These are phyloP conservation scores for Solanum pimpinellifolium DNA, from an alignment of 257 asterid genomes.

Conservation along the genomic window DNA sequence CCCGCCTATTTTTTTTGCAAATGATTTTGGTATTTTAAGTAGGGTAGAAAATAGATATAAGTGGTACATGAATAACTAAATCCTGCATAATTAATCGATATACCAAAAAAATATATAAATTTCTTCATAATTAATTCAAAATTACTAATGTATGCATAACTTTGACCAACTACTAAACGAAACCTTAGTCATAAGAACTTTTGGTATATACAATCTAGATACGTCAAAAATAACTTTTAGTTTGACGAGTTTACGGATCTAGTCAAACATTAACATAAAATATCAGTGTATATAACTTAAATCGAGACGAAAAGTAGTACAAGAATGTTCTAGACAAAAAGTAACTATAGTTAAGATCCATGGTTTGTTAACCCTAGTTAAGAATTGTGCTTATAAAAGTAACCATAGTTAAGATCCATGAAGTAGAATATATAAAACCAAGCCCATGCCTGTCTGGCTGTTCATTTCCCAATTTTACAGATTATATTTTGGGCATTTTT, in stretches of 20 bases:
- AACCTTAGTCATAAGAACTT: background rate
- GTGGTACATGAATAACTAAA: background rate
- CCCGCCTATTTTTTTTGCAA: no score
- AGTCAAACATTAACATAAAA: background rate
- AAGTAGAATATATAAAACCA: constrained; percentile 4
- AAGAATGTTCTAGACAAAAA: background rate
- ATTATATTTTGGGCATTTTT: constrained; percentile 10
- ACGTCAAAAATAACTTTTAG: background rate
- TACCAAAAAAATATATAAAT: background rate
- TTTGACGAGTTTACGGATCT: background rate
- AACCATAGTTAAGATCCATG: constrained; percentile 19
- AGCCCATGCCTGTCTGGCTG: constrained; percentile 14
- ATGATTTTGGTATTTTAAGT: background rate
- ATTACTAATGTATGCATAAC: background rate
- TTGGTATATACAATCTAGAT: background rate
- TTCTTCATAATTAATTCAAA: background rate
- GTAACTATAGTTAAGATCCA: constrained; percentile 12
- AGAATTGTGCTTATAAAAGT: background rate
- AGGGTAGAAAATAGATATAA: background rate
- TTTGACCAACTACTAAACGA: background rate
- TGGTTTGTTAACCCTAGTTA: constrained; percentile 20
- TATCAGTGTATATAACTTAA: background rate
- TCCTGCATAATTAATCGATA: background rate
- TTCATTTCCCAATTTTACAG: constrained; percentile 9
- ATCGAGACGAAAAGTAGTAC: background rate